Conservation (phyloP, 371 early-diverging fungal genomes). For the Mucor circinelloides region DNA sequence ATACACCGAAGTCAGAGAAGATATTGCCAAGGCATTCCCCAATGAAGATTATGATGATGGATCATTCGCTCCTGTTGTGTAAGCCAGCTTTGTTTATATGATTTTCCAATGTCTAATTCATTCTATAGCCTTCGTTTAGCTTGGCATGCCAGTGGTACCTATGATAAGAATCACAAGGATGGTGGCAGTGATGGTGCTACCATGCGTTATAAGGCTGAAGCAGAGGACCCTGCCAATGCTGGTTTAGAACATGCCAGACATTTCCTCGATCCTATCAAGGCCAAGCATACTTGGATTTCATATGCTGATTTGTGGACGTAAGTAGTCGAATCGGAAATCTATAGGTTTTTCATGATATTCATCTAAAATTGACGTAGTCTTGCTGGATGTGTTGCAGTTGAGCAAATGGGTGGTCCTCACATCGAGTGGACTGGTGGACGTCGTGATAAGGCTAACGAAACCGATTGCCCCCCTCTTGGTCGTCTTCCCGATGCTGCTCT, state of each 20-base stretch:
- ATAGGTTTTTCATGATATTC: neutral
- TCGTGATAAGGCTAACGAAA: conserved; percentile 57
- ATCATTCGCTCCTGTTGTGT: conserved; percentile 78
- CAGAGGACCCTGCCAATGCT: conserved; percentile 77
- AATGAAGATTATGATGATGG: conserved; percentile 82
- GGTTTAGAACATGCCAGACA: conserved; percentile 75
- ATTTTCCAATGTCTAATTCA: neutral
- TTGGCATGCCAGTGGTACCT: conserved; percentile 89
- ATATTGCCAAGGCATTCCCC: conserved; percentile 62
- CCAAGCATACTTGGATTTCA: conserved; percentile 68
- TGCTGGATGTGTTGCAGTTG: conserved; percentile 83
- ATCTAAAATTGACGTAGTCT: conserved; percentile 35
- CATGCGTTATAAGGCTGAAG: conserved; percentile 73
- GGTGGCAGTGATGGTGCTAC: conserved; percentile 87
- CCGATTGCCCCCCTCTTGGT: conserved; percentile 75
- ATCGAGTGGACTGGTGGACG: conserved; percentile 84
- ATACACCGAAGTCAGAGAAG: conserved; percentile 55
- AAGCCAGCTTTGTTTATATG: conserved; percentile 8
- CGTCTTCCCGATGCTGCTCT: conserved; percentile 86
- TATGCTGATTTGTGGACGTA: conserved; percentile 87
- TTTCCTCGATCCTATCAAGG: conserved; percentile 79
- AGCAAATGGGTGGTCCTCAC: conserved; percentile 82
- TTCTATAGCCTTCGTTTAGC: conserved; percentile 69
- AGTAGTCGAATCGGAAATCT: conserved; percentile 28
- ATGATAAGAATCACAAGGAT: conserved; percentile 62